A percentile compares a stretch with the other conserved stretches of the same genome.
phyloP scores from a whole-genome alignment of 176 grass and related monocot genomes.

The Chrysopogon serrulatus region DNA sequence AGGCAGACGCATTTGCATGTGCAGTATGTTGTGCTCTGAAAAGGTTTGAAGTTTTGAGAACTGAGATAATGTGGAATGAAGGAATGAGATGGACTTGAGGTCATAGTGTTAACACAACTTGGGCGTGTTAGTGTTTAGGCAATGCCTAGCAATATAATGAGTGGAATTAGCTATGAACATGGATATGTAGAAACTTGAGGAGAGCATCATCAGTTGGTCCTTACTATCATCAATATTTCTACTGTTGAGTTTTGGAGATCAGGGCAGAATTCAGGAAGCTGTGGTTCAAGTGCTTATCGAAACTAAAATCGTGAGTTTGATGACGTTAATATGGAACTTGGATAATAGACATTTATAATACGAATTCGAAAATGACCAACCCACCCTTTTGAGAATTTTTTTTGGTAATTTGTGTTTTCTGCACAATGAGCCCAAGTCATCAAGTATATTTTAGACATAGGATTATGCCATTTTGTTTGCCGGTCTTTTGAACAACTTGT shows the following conservation, averaged over 20 bases:
- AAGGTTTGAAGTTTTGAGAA: not conserved
- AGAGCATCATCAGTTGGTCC: not conserved
- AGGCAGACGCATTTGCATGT: not conserved
- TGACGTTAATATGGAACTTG: not conserved
- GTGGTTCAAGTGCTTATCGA: slow-evolving; percentile 11
- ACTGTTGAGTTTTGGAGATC: slow-evolving; percentile 14
- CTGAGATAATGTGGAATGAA: slow-evolving; percentile 1
- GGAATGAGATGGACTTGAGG: not conserved
- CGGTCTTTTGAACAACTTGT: slow-evolving; percentile 18
- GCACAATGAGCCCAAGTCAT: not conserved
- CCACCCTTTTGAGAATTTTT: not conserved
- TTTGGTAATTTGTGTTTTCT: not conserved
- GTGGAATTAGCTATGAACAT: slow-evolving; percentile 13
- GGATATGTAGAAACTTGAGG: not conserved
- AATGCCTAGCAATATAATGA: not conserved
- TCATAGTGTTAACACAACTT: not conserved
- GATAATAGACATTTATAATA: slow-evolving; percentile 2
- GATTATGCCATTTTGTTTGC: not conserved
- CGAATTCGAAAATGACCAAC: slow-evolving; percentile 13
- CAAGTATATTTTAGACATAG: slow-evolving; percentile 10
- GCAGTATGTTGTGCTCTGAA: not conserved
- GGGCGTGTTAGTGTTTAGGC: not conserved
- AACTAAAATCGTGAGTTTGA: not conserved
- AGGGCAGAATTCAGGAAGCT: slow-evolving; percentile 9
- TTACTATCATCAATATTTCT: slow-evolving; percentile 22